Evolutionary conservation across 495 filamentous ascomycete species (phyloP).

Genomic region (Niebla homalea): DNA sequence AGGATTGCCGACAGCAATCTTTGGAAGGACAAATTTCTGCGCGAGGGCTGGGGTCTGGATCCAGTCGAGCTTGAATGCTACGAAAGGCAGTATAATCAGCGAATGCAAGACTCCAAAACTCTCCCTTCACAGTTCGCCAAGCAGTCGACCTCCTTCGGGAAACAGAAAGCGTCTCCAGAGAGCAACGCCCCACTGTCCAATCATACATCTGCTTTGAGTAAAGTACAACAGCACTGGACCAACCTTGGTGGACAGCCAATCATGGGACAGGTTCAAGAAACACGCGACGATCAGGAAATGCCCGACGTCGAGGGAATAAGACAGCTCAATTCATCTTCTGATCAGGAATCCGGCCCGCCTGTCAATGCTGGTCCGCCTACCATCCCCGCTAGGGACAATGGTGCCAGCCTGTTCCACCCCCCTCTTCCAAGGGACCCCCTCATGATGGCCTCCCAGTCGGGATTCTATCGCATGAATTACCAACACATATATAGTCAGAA

Average conservation of each 20-base stretch:
- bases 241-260: no score
- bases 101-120: background rate
- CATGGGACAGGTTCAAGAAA: slow-evolving; percentile 2
- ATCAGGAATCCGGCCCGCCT: no score
- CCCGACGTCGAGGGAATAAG: slow-evolving; percentile 20
- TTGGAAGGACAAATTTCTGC: slow-evolving; percentile 68
- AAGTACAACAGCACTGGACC: no score
- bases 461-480: slow-evolving; percentile 49
- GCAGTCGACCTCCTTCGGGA: background rate
- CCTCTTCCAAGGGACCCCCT: slow-evolving; percentile 1
- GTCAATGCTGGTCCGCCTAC: no score
- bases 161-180: no score
- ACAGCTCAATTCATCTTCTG: no score
- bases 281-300: slow-evolving; percentile 35
- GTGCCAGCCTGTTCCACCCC: background rate
- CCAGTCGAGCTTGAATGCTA: slow-evolving; percentile 48
- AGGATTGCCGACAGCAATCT: slow-evolving; percentile 72
- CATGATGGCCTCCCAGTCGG: slow-evolving; percentile 5
- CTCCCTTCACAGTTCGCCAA: background rate
- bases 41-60: slow-evolving; percentile 75
- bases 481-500: slow-evolving; percentile 83
- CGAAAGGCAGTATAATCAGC: slow-evolving; percentile 34
- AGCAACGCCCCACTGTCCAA: no score
- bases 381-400: no score
- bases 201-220: no score